Evolutionary conservation across 345 rosid genomes (phyloP).

Genomic region (Carallia brachiata): DNA sequence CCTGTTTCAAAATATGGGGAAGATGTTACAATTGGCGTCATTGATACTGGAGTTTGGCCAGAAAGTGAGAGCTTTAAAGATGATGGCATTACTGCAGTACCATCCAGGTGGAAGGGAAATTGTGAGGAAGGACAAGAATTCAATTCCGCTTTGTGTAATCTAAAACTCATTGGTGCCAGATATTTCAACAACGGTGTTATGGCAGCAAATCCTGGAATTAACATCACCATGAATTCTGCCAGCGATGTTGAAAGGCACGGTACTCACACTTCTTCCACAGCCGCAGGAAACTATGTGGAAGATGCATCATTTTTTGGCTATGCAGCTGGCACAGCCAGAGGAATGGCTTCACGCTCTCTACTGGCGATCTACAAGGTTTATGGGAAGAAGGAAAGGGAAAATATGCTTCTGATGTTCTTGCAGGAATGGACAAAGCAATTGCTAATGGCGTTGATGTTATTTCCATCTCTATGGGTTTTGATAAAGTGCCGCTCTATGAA

Average conservation of each 20-base stretch:
- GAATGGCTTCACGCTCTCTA: slow-evolving; percentile 30
- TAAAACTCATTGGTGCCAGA: slow-evolving; percentile 49
- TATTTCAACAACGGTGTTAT: slow-evolving; percentile 43
- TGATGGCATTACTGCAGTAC: slow-evolving; percentile 24
- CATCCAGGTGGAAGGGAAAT: slow-evolving; percentile 41
- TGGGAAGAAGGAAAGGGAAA: slow-evolving; percentile 25
- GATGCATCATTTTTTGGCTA: not conserved
- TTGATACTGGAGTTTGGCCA: slow-evolving; percentile 47
- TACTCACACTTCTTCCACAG: slow-evolving; percentile 37
- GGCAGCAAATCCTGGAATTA: slow-evolving; percentile 21
- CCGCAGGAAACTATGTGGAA: slow-evolving; percentile 30
- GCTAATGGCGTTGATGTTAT: slow-evolving; percentile 35
- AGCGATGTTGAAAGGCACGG: slow-evolving; percentile 35
- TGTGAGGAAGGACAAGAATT: slow-evolving; percentile 45
- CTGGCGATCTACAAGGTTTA: slow-evolving; percentile 38
- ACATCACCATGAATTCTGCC: slow-evolving; percentile 29
- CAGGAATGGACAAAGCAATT: slow-evolving; percentile 34
- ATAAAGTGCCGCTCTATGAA: slow-evolving; percentile 22
- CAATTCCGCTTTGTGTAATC: slow-evolving; percentile 40
- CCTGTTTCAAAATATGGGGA: slow-evolving; percentile 31
- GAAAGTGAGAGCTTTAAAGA: slow-evolving; percentile 35
- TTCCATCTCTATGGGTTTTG: slow-evolving; percentile 32
- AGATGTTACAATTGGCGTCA: slow-evolving; percentile 32
- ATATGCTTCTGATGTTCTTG: slow-evolving; percentile 31
- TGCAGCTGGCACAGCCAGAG: slow-evolving; percentile 13